A percentile compares a stretch with the other conserved stretches of the same genome.
Conservation (phyloP, 768 basidiomycete species). For the Termitomyces sp. region DNA sequence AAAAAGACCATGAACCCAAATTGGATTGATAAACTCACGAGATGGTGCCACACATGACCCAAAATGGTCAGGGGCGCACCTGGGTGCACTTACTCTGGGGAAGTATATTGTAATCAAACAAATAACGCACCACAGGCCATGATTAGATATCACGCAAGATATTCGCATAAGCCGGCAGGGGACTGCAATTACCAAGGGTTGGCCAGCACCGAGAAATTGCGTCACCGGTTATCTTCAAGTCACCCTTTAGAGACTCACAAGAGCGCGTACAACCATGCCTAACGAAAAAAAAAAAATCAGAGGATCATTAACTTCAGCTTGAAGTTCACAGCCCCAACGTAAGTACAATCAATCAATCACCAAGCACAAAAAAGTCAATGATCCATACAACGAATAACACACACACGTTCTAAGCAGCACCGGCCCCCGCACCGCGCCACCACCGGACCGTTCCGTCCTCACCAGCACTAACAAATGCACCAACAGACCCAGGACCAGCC, state of each 20-base stretch:
- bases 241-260: too few species aligned
- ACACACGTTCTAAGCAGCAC: slow-evolving; percentile 6
- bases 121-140: too few species aligned
- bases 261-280: too few species aligned
- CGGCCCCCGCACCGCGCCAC: slow-evolving; percentile 69
- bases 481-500: slow-evolving; percentile 48
- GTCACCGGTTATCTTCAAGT: too few species aligned
- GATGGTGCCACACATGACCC: slow-evolving; percentile 13
- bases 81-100: too few species aligned
- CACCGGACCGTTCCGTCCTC: slow-evolving; percentile 71
- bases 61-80: slow-evolving; percentile 1
- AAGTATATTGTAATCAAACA: too few species aligned
- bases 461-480: slow-evolving; percentile 71
- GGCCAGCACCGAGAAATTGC: too few species aligned
- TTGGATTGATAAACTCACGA: neutral
- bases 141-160: too few species aligned
- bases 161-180: too few species aligned
- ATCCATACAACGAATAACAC: neutral
- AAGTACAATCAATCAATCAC: neutral
- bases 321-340: neutral
- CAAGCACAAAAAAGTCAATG: too few species aligned
- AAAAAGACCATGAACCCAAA: slow-evolving; percentile 4
- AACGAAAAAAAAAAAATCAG: neutral
- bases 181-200: too few species aligned
- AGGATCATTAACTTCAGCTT: neutral